Conservation (phyloP, 2,329 filamentous ascomycete species). For the Fusarium foetens region DNA sequence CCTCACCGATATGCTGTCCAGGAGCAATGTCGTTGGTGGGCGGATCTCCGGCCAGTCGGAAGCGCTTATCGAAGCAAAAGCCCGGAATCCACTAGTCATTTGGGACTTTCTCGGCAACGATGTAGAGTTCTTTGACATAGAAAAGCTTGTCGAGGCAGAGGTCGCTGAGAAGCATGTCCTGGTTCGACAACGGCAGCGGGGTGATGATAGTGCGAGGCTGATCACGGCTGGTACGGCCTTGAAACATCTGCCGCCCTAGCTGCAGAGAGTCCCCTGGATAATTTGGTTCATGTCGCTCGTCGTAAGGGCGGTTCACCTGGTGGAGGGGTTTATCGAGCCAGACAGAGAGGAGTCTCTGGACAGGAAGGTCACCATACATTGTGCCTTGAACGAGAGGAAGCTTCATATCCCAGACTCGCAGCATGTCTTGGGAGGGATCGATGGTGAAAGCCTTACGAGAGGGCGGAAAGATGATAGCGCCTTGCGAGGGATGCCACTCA, state of each 20-base stretch:
- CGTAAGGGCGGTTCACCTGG: too few relatives aligned
- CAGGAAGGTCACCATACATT: background rate
- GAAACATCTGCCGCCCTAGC: background rate
- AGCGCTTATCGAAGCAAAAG: background rate
- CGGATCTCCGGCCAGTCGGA: background rate
- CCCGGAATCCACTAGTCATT: background rate
- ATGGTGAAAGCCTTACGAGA: background rate
- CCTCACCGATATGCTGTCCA: background rate
- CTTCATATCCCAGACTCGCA: background rate
- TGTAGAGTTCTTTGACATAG: background rate
- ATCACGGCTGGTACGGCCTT: background rate
- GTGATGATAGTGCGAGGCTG: background rate
- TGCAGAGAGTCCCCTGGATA: background rate
- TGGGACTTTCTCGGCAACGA: background rate
- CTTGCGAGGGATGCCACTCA: background rate
- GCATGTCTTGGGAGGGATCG: background rate
- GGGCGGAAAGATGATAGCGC: background rate
- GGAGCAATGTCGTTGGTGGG: background rate
- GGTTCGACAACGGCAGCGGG: background rate
- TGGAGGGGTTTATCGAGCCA: background rate
- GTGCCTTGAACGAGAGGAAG: background rate
- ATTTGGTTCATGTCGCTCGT: too few relatives aligned
- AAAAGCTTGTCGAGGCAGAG: background rate
- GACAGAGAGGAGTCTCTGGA: background rate
- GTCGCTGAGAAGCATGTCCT: background rate